phyloP scores from a whole-genome alignment of 352 stramenopile species.

The Elongisporangium undulatum region DNA sequence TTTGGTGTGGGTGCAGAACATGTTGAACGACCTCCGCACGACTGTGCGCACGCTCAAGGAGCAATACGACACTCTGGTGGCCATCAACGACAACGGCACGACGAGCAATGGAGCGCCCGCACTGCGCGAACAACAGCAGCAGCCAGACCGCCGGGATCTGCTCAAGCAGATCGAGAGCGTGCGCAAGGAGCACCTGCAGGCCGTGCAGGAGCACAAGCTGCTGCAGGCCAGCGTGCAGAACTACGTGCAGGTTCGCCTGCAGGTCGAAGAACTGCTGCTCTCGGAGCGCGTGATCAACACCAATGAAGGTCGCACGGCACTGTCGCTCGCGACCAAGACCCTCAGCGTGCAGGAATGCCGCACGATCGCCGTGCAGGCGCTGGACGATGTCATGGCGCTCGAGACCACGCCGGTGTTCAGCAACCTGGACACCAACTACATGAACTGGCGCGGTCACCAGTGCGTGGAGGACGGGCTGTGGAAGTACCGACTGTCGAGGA shows the following conservation, averaged over 20 bases:
- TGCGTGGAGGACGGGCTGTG: not conserved
- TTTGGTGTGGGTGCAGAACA: not conserved
- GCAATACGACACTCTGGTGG: not conserved
- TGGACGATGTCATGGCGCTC: not conserved
- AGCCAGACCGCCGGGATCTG: not conserved
- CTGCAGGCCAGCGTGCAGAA: conserved; percentile 1
- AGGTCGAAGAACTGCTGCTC: not conserved
- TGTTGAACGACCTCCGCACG: conserved; percentile 6
- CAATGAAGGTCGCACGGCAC: not conserved
- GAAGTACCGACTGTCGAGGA: not conserved
- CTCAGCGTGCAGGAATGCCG: not conserved
- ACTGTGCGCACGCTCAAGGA: conserved; percentile 2
- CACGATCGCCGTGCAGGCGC: not conserved
- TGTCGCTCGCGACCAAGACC: not conserved
- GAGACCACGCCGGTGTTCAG: not conserved
- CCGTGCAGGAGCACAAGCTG: conserved; percentile 3
- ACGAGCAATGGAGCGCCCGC: not conserved
- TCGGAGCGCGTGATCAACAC: not conserved
- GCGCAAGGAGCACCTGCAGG: not conserved
- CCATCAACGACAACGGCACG: not conserved
- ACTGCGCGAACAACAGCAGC: not conserved
- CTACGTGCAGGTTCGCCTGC: not conserved
- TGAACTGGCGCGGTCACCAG: not conserved
- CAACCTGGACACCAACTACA: not conserved
- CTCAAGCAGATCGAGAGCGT: conserved; percentile 4